Evolutionary conservation across 305 asterid genomes (phyloP).

Genomic region (Coffea humblotiana): DNA sequence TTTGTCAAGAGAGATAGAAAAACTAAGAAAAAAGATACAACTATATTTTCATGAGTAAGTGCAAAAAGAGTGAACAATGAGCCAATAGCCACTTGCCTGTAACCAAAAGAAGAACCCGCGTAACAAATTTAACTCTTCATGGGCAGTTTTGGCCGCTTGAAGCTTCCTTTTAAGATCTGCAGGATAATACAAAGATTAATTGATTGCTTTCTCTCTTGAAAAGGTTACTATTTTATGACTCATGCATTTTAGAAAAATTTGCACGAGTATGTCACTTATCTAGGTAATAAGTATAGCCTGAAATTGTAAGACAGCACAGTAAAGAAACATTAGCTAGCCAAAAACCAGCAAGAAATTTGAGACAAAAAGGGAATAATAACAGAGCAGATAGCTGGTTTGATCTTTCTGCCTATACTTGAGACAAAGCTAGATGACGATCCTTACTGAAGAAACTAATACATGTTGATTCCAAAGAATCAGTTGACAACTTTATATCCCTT

Average conservation of each 20-base stretch:
- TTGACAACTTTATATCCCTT: not conserved
- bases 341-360: not conserved
- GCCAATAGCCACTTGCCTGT: conserved; percentile 31
- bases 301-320: not conserved
- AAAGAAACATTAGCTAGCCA: not conserved
- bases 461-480: not conserved
- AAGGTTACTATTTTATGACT: conserved; percentile 1
- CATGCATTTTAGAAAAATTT: not conserved
- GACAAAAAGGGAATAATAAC: not conserved
- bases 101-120: conserved; percentile 65
- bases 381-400: not conserved
- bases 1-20: not conserved
- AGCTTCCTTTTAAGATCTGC: conserved; percentile 45
- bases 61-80: not conserved
- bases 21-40: not conserved
- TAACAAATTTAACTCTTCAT: conserved; percentile 36
- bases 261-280: not conserved
- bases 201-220: conserved; percentile 1
- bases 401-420: not conserved
- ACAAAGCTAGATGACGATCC: not conserved
- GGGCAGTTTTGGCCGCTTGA: conserved; percentile 4
- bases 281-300: not conserved
- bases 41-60: not conserved
- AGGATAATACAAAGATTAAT: conserved; percentile 4
- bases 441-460: not conserved